Percentiles rank a stretch among this genome's conserved stretches.
Evolutionary conservation across 176 grass and related monocot species (phyloP).

Genomic region (Aegilops longissima): DNA sequence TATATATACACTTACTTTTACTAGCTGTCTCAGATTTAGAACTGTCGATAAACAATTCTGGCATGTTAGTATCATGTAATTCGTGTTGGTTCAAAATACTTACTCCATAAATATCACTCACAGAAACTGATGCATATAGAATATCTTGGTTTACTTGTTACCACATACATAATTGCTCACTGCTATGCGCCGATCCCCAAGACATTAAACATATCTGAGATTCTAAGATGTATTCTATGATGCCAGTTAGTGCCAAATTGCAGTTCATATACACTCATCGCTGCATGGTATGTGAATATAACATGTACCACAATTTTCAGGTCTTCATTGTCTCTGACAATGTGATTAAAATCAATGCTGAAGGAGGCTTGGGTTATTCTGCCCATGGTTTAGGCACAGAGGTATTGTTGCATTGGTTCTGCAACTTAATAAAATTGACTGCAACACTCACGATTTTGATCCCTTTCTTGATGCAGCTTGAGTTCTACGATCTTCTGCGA

Average conservation of each 20-base stretch:
- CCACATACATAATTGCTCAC: slow-evolving; percentile 16
- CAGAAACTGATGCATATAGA: slow-evolving; percentile 17
- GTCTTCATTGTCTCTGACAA: slow-evolving; percentile 82
- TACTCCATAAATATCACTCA: background rate
- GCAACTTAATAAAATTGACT: background rate
- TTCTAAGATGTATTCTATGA: slow-evolving; percentile 12
- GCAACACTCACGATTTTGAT: slow-evolving; percentile 25
- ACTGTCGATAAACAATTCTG: background rate
- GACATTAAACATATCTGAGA: background rate
- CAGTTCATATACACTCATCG: background rate
- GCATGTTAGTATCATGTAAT: background rate
- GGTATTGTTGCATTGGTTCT: slow-evolving; percentile 49
- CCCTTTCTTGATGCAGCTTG: slow-evolving; percentile 55
- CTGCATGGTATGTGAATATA: background rate
- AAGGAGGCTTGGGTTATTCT: slow-evolving; percentile 70
- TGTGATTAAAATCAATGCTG: slow-evolving; percentile 90
- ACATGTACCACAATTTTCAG: slow-evolving; percentile 44
- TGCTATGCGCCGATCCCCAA: background rate
- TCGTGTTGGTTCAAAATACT: background rate
- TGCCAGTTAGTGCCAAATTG: background rate
- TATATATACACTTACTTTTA: slow-evolving; percentile 19
- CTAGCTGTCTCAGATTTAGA: background rate
- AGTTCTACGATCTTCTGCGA: slow-evolving; percentile 80
- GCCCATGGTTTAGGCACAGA: slow-evolving; percentile 84
- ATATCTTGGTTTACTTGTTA: slow-evolving; percentile 20